These are phyloP conservation scores for Medicago arabica DNA, from an alignment of 306 rosid genomes.

Conservation along the genomic window DNA sequence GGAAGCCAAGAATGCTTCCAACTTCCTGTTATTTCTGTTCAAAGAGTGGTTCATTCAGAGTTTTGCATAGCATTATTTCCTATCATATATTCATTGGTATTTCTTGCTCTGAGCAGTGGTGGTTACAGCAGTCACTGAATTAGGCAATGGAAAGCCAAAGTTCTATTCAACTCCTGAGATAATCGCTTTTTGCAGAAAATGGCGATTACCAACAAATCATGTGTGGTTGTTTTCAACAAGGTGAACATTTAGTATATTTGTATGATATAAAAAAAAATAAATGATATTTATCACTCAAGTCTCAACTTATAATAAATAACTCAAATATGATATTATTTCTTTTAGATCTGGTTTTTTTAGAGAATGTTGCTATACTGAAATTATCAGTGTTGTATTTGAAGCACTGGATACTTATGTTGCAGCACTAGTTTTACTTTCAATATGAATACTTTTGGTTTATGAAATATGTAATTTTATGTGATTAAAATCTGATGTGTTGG, in stretches of 20 bases:
- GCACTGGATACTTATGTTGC: constrained; percentile 32
- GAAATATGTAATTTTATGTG: constrained; percentile 10
- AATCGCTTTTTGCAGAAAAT: constrained; percentile 90
- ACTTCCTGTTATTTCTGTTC: background rate
- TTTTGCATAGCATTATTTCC: constrained; percentile 36
- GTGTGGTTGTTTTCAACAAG: constrained; percentile 97
- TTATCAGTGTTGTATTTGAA: constrained; percentile 9
- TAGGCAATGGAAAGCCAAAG: constrained; percentile 88
- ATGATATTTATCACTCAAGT: constrained; percentile 3
- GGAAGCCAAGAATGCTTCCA: constrained; percentile 23
- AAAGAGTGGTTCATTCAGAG: constrained; percentile 21
- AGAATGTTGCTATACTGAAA: constrained; percentile 32
- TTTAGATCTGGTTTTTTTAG: constrained; percentile 25
- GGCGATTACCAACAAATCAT: constrained; percentile 96
- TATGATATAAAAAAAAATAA: background rate
- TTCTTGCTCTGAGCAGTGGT: constrained; percentile 70
- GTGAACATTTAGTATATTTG: constrained; percentile 49
- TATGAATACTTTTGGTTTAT: constrained; percentile 18
- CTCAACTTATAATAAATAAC: constrained; percentile 13
- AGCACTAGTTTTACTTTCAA: constrained; percentile 24
- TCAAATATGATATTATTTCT: constrained; percentile 30
- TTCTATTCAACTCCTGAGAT: constrained; percentile 93
- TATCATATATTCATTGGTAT: constrained; percentile 18
- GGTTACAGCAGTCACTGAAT: constrained; percentile 92
- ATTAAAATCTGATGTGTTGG: constrained; percentile 24